These are phyloP conservation scores for Tripterygium wilfordii DNA, from an alignment of 177 flowering plant genomes.

Conservation along the genomic window DNA sequence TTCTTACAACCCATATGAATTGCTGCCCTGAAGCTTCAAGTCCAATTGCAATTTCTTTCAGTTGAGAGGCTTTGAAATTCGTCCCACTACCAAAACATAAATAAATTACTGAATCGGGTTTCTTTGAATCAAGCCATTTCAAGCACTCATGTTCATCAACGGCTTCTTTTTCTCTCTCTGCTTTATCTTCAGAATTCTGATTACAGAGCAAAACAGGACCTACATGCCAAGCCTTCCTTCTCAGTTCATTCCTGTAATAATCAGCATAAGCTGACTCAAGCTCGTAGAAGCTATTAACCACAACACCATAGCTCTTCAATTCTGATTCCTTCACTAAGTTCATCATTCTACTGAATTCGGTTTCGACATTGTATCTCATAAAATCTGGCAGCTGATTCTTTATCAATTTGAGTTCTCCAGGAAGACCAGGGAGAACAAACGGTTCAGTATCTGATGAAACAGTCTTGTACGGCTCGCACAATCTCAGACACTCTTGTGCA, in stretches of 20 bases:
- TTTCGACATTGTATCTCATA: neutral
- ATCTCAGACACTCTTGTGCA: constrained; percentile 11
- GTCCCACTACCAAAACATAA: constrained; percentile 41
- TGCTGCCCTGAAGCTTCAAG: constrained; percentile 38
- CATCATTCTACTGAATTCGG: neutral
- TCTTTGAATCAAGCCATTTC: constrained; percentile 44
- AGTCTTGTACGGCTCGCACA: constrained; percentile 21
- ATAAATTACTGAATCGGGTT: constrained; percentile 43
- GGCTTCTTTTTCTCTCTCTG: constrained; percentile 25
- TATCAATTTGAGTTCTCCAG: constrained; percentile 15
- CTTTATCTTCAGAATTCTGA: constrained; percentile 18
- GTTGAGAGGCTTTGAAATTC: constrained; percentile 23
- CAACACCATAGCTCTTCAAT: constrained; percentile 27
- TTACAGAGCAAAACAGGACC: constrained; percentile 51
- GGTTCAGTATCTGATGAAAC: constrained; percentile 28
- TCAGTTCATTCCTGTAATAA: constrained; percentile 22
- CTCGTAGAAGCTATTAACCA: constrained; percentile 51
- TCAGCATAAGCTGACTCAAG: constrained; percentile 45
- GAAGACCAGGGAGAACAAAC: constrained; percentile 37
- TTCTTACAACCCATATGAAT: constrained; percentile 50
- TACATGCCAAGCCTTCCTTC: constrained; percentile 42
- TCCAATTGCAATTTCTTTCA: constrained; percentile 42
- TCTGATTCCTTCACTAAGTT: constrained; percentile 1
- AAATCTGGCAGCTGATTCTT: constrained; percentile 4
- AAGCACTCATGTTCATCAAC: constrained; percentile 35